Conservation (phyloP, 345 rosid species). For the Cardamine occulta region DNA sequence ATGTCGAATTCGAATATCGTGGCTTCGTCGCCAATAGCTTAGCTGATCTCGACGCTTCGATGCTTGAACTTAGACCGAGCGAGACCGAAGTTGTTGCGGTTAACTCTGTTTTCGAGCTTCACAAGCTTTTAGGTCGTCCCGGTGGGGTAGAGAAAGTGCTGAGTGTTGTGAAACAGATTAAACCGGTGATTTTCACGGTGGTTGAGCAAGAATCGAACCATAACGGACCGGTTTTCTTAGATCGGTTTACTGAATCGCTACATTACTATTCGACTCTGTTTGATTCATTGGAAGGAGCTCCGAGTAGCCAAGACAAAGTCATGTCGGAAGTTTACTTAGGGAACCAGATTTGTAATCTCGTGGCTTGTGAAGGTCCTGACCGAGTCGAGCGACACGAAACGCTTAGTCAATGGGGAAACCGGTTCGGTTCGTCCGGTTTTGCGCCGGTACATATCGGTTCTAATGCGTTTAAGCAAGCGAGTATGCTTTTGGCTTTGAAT, state of each 20-base stretch:
- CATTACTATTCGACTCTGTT: slow-evolving; percentile 85
- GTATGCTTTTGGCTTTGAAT: slow-evolving; percentile 68
- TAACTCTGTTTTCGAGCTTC: slow-evolving; percentile 85
- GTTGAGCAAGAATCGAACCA: slow-evolving; percentile 91
- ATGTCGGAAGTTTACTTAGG: slow-evolving; percentile 85
- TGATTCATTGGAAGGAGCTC: slow-evolving; percentile 76
- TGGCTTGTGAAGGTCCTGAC: slow-evolving; percentile 78
- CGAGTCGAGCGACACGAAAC: slow-evolving; percentile 86
- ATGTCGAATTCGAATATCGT: slow-evolving; percentile 73
- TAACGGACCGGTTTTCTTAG: slow-evolving; percentile 71
- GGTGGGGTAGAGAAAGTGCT: slow-evolving; percentile 71
- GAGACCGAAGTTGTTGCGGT: slow-evolving; percentile 74
- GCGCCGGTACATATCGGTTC: slow-evolving; percentile 77
- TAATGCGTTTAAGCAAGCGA: slow-evolving; percentile 84
- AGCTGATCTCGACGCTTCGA: slow-evolving; percentile 79
- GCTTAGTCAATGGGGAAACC: slow-evolving; percentile 63
- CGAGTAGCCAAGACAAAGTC: slow-evolving; percentile 53
- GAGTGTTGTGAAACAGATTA: slow-evolving; percentile 59
- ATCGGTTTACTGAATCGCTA: slow-evolving; percentile 83
- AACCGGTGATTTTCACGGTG: slow-evolving; percentile 74
- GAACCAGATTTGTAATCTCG: slow-evolving; percentile 84
- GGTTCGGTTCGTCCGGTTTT: slow-evolving; percentile 68
- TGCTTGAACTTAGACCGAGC: slow-evolving; percentile 63
- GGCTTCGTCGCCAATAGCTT: slow-evolving; percentile 76
- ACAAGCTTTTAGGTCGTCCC: slow-evolving; percentile 61